Base-by-base conservation (phyloP, 192 early-diverging fungal species). In the Coemansia sp. region DNA sequence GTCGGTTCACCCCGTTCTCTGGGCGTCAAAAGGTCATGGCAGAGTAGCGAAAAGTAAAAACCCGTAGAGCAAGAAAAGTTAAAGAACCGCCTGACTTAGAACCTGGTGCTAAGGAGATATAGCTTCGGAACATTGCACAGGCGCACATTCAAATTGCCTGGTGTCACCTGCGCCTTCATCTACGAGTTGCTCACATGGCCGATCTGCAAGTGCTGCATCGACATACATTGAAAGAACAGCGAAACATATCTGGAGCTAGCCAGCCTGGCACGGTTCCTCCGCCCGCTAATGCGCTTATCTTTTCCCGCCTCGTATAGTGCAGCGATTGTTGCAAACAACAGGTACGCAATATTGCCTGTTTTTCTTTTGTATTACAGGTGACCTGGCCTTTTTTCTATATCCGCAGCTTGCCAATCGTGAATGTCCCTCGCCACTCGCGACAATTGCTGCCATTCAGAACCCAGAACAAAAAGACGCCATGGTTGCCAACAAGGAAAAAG, bases 71-170 rank as follows among this genome's bases (percentile, higher is more conserved):
- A 52, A 64, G n/a, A n/a, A 9, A 20, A 55, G 13, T 23, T 35
- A 34, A 31, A 31, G 31, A 31, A 4, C 35, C 69, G 70, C 70
- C 41, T 72, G 48, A 52, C 60, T 69, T 65, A 69, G 70, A 70
- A 78, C 76, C 59, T 58, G 59, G 23, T 36, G 70, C 35, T 59
- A 55, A 42, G 53, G 53, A 72, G 70, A 31, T 31, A 52, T 59
- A 66, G 42, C 69, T 18, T 36, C 45, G 31, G 62, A 70, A 72
- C 76, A 78, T 78, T 66, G 69, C 69, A 65, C 62, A 59, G 53
- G 76, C 66, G 67, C 33, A 78, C 70, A 78, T 67, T 59, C 31
- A 31, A 31, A 31, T 31, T 31, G 31, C 31, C 4, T 31, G 31
- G 31, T 31, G 31, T 31, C 31, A 31, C 2, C 31, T 31, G 31